Conservation (phyloP, 139 green algal genomes). For the Micractinium sp. region DNA sequence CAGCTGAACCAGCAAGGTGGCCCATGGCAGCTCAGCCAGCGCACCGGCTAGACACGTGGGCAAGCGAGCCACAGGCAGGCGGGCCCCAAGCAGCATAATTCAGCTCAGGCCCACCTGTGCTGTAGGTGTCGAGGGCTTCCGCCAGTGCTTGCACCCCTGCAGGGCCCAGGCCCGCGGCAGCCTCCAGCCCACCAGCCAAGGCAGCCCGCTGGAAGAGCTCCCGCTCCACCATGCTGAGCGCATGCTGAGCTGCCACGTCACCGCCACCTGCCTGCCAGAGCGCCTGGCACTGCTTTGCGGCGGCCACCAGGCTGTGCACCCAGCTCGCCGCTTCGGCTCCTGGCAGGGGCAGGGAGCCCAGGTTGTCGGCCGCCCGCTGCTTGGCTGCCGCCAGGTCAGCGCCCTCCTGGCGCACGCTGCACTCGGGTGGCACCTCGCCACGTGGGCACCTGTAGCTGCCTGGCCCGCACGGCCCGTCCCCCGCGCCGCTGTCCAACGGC, state of each 20-base stretch:
- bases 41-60: neutral
- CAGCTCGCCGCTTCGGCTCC: neutral
- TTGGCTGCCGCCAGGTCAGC: neutral
- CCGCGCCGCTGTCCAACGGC: neutral
- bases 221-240: constrained; percentile 42
- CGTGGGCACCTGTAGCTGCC: neutral
- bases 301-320: neutral
- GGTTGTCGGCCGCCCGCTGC: constrained; percentile 28
- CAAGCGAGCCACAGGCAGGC: neutral
- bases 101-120: neutral
- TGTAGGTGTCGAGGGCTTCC: neutral
- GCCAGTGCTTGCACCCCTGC: neutral
- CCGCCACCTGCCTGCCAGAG: neutral
- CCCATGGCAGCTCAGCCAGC: no score
- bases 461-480: no score
- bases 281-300: neutral
- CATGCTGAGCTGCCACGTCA: constrained; percentile 39
- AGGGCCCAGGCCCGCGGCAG: neutral
- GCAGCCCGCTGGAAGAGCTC: constrained; percentile 42
- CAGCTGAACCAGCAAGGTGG: no score
- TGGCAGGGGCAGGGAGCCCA: constrained; percentile 39
- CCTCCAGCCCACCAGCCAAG: neutral
- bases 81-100: no score
- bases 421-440: constrained; percentile 29
- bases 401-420: neutral